Percentiles rank a stretch among this genome's conserved stretches.
These are phyloP conservation scores for Pezicula rhizophila DNA, from an alignment of 2,329 filamentous ascomycete genomes.

Conservation along the genomic window DNA sequence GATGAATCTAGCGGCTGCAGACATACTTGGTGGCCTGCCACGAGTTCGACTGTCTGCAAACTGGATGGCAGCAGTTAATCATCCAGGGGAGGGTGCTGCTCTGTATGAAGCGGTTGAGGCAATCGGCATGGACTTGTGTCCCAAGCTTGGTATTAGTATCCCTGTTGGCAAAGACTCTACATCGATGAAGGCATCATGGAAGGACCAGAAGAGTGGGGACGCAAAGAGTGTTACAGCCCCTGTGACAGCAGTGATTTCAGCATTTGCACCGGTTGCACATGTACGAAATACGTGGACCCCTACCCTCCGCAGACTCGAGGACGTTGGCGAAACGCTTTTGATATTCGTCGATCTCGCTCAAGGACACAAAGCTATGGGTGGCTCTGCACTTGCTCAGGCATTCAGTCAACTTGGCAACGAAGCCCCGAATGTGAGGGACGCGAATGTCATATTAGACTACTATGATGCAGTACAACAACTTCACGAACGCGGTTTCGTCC, in stretches of 20 bases:
- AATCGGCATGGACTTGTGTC: slow-evolving; percentile 88
- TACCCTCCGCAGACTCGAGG: slow-evolving; percentile 72
- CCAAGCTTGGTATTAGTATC: slow-evolving; percentile 83
- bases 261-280: slow-evolving; percentile 79
- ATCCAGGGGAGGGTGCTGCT: slow-evolving; percentile 85
- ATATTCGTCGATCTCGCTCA: slow-evolving; percentile 87
- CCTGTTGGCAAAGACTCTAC: slow-evolving; percentile 98
- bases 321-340: slow-evolving; percentile 82
- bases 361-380: slow-evolving; percentile 76
- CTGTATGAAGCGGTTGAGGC: slow-evolving; percentile 92
- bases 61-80: slow-evolving; percentile 97
- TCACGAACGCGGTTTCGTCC: slow-evolving; percentile 64
- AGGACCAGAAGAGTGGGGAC: slow-evolving; percentile 58
- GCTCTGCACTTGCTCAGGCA: slow-evolving; percentile 84
- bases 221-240: slow-evolving; percentile 86
- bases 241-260: slow-evolving; percentile 83
- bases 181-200: slow-evolving; percentile 98
- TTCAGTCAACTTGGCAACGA: slow-evolving; percentile 82
- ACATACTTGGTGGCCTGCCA: slow-evolving; percentile 56
- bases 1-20: slow-evolving; percentile 83
- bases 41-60: slow-evolving; percentile 89
- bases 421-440: slow-evolving; percentile 78
- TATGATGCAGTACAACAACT: slow-evolving; percentile 75
- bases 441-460: slow-evolving; percentile 77
- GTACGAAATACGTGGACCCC: slow-evolving; percentile 91